phyloP scores from a whole-genome alignment of 306 rosid species.

The Prunus padus region DNA sequence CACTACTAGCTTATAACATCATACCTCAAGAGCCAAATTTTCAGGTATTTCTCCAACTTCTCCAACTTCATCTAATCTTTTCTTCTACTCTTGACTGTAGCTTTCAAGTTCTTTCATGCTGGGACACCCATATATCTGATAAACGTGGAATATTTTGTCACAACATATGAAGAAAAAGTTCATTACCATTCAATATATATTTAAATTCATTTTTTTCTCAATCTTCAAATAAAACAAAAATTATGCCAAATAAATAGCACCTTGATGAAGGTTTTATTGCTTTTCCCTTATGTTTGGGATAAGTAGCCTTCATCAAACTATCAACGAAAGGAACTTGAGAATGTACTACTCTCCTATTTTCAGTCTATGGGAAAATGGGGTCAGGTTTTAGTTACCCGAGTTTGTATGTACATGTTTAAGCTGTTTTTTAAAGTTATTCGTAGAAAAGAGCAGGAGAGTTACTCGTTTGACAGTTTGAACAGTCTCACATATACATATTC shows the following conservation, averaged over 20 bases:
- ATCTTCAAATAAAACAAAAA: not conserved
- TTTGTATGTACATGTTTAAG: not conserved
- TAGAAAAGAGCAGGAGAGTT: conserved; percentile 32
- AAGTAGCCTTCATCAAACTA: not conserved
- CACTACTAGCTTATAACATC: too few species aligned
- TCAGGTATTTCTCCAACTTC: conserved; percentile 79
- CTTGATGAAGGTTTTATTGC: not conserved
- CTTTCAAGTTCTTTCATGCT: conserved; percentile 74
- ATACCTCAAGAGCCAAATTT: conserved; percentile 81
- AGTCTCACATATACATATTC: conserved; percentile 80
- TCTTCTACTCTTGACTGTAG: conserved; percentile 70
- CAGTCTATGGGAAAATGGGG: not conserved
- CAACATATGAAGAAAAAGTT: conserved; percentile 22
- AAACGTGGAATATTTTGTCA: conserved; percentile 17
- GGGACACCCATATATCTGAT: conserved; percentile 81
- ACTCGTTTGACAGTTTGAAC: conserved; percentile 73
- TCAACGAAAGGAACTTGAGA: not conserved
- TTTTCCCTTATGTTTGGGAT: not conserved
- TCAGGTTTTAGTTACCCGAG: too few species aligned
- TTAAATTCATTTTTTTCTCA: not conserved
- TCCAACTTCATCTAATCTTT: conserved; percentile 74
- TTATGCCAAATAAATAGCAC: too few species aligned
- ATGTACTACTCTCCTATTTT: not conserved
- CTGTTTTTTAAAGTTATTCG: conserved; percentile 8
- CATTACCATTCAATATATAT: not conserved